A percentile compares a stretch with the other conserved stretches of the same genome.
These are phyloP conservation scores for Mikania micrantha DNA, from an alignment of 129 eudicot species.

Conservation along the genomic window DNA sequence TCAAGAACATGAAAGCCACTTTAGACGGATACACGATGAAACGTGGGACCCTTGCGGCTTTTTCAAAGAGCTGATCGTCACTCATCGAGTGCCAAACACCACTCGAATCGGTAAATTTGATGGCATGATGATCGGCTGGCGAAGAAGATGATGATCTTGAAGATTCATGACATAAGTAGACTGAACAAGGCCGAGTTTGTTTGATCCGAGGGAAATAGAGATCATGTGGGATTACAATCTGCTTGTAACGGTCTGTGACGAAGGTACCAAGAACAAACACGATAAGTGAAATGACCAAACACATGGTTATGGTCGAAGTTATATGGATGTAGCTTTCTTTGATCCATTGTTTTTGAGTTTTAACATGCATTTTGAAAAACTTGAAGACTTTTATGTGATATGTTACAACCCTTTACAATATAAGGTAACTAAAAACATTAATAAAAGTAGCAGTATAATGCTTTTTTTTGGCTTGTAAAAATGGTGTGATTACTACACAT, in stretches of 20 bases:
- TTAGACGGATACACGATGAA: conserved; percentile 37
- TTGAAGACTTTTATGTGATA: neutral
- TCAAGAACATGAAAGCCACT: conserved; percentile 84
- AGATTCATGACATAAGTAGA: conserved; percentile 13
- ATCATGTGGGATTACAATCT: conserved; percentile 40
- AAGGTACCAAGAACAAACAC: conserved; percentile 50
- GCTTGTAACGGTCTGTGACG: conserved; percentile 37
- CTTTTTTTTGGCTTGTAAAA: conserved; percentile 18
- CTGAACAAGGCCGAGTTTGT: conserved; percentile 17
- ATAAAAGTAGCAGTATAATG: conserved; percentile 4
- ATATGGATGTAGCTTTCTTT: conserved; percentile 38
- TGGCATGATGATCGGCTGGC: neutral
- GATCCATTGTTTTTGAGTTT: conserved; percentile 11
- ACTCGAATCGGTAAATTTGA: conserved; percentile 12
- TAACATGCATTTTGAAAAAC: neutral
- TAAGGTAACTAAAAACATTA: neutral
- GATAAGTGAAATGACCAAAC: conserved; percentile 39
- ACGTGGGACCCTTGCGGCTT: conserved; percentile 58
- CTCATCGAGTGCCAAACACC: conserved; percentile 57
- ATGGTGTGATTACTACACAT: conserved; percentile 22
- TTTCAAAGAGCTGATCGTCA: conserved; percentile 57
- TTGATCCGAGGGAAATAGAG: conserved; percentile 36
- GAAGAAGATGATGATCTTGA: conserved; percentile 12
- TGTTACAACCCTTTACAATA: neutral
- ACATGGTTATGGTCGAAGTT: conserved; percentile 47